Evolutionary conservation across 805 yeast species (phyloP), one percentile per base, ranked within the genome.

Genomic region (Wickerhamomyces bisporus): DNA sequence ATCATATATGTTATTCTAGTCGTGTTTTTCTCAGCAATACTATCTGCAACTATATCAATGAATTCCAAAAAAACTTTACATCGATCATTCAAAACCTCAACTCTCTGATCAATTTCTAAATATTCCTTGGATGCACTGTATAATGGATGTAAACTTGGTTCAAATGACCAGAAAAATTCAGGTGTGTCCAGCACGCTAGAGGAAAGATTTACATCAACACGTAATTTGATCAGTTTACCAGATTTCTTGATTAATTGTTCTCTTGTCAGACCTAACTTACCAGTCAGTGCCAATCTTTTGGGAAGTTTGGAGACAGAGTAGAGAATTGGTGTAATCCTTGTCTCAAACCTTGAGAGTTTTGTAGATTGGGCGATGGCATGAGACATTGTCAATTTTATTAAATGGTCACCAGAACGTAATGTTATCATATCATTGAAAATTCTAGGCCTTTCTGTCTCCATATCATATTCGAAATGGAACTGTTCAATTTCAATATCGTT

Each of bases 281-380:
- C 98, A 0, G 95, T 86, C 26, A 93, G 62, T 0, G 98, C 98
- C 37, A 93, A 64, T 41, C 89, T 76, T 53, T 86, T 86, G 2
- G 98, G 98, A 25, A 93, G 69, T 53, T 80, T 81, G n/a, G 94
- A 81, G 26, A 91, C 91, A 47, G 88, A 82, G 42, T 79, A 82
- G 54, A 93, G 69, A 41, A 84, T 80, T 26, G 80, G 79, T 12
- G 91, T 85, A 81, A 93, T 87, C 49, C 95, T 71, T 29, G 95
- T 84, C 60, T 93, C 98, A 62, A 91, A 93, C 41, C 89, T 66
- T 29, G 95, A 84, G 24, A 93, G 64, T 58, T 89, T 93, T 1
- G 97, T 89, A 46, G 94, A 86, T 61, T 93, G 98, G 0, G 98
- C 97, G 44, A 93, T 86, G 2, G 98, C 96, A 61, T 93, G 96